These are phyloP conservation scores for Blastomyces emzantsi DNA, from an alignment of 2,329 filamentous ascomycete genomes.

Conservation along the genomic window DNA sequence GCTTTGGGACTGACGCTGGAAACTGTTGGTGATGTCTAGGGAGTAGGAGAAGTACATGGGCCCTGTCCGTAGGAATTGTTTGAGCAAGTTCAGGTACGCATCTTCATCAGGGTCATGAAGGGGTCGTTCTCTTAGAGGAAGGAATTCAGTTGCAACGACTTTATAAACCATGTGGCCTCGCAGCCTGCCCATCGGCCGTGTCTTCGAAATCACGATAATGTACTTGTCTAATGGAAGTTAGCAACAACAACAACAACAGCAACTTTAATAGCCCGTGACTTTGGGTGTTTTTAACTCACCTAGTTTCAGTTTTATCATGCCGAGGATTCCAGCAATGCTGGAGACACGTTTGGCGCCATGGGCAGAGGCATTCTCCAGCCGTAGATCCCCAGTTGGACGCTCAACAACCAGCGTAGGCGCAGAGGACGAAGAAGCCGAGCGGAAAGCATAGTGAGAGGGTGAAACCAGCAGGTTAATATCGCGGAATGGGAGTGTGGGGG, in stretches of 20 bases:
- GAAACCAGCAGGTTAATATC: conserved; percentile 97
- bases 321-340: conserved; percentile 89
- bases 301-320: conserved; percentile 85
- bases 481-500: conserved; percentile 60
- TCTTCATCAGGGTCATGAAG: conserved; percentile 93
- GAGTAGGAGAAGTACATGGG: conserved; percentile 99
- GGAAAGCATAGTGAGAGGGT: conserved; percentile 88
- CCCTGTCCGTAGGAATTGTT: conserved; percentile 68
- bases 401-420: conserved; percentile 83
- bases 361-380: conserved; percentile 70
- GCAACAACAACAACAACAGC: neutral
- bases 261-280: neutral
- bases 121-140: conserved; percentile 84
- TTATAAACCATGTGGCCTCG: conserved; percentile 97
- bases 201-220: conserved; percentile 92
- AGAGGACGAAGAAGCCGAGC: conserved; percentile 85
- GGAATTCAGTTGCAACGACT: conserved; percentile 79
- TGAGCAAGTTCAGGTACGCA: conserved; percentile 73
- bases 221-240: conserved; percentile 62
- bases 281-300: conserved; percentile 47
- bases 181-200: conserved; percentile 77
- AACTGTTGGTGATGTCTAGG: conserved; percentile 90
- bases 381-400: conserved; percentile 81
- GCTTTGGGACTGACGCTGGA: conserved; percentile 80
- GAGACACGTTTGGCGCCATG: conserved; percentile 74